These are phyloP conservation scores for Mallotus japonicus DNA, from an alignment of 441 rosid genomes.

Conservation along the genomic window DNA sequence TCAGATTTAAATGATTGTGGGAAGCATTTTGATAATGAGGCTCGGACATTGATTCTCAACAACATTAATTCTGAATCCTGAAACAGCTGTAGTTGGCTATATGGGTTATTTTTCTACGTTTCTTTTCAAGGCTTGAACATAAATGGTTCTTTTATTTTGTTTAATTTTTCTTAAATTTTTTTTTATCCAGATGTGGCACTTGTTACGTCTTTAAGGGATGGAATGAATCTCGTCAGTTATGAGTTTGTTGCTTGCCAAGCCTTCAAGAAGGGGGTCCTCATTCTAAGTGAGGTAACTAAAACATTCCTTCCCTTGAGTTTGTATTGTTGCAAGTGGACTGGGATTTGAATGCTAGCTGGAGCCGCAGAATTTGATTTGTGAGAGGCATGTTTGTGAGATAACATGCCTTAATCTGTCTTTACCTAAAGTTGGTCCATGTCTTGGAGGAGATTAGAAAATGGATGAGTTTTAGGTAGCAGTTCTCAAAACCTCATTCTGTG, in stretches of 20 bases:
- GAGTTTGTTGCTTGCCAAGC: conserved; percentile 85
- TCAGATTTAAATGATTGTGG: background rate
- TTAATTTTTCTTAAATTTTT: conserved; percentile 10
- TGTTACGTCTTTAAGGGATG: conserved; percentile 75
- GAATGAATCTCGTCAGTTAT: conserved; percentile 81
- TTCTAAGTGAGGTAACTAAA: conserved; percentile 60
- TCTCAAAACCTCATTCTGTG: background rate
- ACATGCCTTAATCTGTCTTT: background rate
- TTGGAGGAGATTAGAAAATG: background rate
- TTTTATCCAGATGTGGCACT: conserved; percentile 60
- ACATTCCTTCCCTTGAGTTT: conserved; percentile 4
- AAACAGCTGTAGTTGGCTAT: background rate
- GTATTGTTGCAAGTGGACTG: background rate
- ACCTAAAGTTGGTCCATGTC: background rate
- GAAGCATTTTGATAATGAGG: background rate
- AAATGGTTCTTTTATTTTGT: background rate
- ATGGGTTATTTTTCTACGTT: background rate
- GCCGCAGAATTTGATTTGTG: no score
- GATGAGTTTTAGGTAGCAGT: background rate
- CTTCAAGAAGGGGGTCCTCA: conserved; percentile 73
- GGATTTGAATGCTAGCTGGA: background rate
- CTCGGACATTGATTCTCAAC: background rate
- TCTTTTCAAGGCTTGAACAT: background rate
- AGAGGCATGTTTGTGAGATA: no score
- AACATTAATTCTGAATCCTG: background rate